These are phyloP conservation scores for Talaromyces sp. DNA, from an alignment of 2,329 filamentous ascomycete species.

Conservation along the genomic window DNA sequence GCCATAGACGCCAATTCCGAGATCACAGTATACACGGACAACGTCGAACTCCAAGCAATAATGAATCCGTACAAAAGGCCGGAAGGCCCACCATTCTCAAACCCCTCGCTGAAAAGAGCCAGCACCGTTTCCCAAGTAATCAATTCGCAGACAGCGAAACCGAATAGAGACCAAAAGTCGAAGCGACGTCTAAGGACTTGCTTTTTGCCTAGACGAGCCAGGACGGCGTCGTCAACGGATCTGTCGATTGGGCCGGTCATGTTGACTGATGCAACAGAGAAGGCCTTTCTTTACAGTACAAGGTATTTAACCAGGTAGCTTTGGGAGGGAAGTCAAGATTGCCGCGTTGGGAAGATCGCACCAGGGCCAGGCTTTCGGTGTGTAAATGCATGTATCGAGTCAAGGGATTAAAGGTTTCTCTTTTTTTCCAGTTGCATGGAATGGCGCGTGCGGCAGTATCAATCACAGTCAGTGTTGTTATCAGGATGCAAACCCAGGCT, in stretches of 20 bases:
- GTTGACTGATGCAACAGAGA: neutral
- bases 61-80: constrained; percentile 51
- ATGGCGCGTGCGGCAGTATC: neutral
- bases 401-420: neutral
- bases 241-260: constrained; percentile 11
- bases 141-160: constrained; percentile 42
- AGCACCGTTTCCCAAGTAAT: constrained; percentile 46
- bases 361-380: neutral
- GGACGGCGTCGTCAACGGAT: constrained; percentile 30
- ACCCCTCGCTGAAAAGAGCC: constrained; percentile 39
- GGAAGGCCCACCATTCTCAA: constrained; percentile 44
- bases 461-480: neutral
- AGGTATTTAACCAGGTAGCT: neutral
- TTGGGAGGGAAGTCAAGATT: neutral
- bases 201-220: constrained; percentile 44
- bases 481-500: neutral
- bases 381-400: neutral
- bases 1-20: constrained; percentile 46
- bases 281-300: neutral
- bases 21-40: constrained; percentile 46
- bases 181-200: constrained; percentile 43
- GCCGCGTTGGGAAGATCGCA: constrained; percentile 1
- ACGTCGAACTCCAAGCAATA: constrained; percentile 47
- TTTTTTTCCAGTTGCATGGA: neutral
- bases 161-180: constrained; percentile 40